Base-by-base conservation (phyloP, 2,329 filamentous ascomycete species). In the Curvularia verruculosa region DNA sequence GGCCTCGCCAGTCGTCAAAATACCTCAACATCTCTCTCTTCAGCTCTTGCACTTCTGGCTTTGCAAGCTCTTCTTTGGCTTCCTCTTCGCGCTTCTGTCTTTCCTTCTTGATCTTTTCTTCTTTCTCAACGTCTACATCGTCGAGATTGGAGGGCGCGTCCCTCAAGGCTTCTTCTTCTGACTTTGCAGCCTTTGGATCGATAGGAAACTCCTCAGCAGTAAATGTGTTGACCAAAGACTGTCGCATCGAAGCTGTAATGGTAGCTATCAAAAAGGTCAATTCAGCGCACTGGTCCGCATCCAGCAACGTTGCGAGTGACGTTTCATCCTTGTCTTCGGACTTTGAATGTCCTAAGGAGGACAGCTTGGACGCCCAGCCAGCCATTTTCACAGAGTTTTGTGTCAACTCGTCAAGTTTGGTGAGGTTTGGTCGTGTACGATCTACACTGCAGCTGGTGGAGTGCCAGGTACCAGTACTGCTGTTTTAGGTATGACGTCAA, bases 1-100 rank as follows among this genome's bases (percentile, higher is more conserved):
- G 81, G 5, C 86, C 82, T 67, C 91, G 85, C 94, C 94, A 98
- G 62, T 91, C 89, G 56, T 89, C 87, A 71, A 94, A 96, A 71
- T 89, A 87, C 6, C 82, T 78, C 5, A 96, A 73, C 1, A 87
- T 84, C 52, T 89, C 87, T 60, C 84, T 86, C 78, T 87, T 92
- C 66, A 92, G 77, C 66, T 91, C 88, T 55, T 83, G 78, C 59
- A 89, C 82, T 52, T 81, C 80, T 3, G 78, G 77, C 3, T 77
- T 77, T 18, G 78, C 79, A 9, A 86, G 71, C 58, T 85, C 83
- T 61, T 82, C 81, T 67, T 80, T 68, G 7, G 72, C 68, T 52
- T 73, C 71, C 60, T 71, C 58, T 51, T 74, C 69, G 8, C 73
- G 67, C n/a, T 66, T 63, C 34, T 64, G 45, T 37, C 59, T 63